These are phyloP conservation scores for Rutstroemia sp. DNA, from an alignment of 2,329 filamentous ascomycete species.

Conservation along the genomic window DNA sequence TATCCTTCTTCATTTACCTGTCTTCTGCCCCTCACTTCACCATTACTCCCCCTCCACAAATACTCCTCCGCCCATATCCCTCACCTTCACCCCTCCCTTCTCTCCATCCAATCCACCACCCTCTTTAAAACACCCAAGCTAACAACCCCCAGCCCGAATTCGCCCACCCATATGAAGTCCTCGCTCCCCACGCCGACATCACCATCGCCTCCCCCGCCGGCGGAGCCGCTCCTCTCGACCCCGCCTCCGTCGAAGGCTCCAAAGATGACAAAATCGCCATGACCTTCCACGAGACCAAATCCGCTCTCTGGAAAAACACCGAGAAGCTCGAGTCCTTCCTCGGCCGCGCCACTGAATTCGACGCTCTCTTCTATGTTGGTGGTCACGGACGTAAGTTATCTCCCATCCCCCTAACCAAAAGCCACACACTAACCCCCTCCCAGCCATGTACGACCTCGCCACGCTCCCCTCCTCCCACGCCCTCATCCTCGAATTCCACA, in stretches of 20 bases:
- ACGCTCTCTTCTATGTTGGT: constrained; percentile 51
- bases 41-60: background rate
- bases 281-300: constrained; percentile 30
- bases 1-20: no score
- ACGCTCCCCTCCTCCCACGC: constrained; percentile 47
- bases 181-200: constrained; percentile 34
- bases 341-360: constrained; percentile 42
- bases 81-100: background rate
- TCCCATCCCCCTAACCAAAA: background rate
- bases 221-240: constrained; percentile 38
- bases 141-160: constrained; percentile 37
- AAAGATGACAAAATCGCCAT: constrained; percentile 33
- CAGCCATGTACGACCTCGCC: constrained; percentile 36
- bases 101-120: background rate
- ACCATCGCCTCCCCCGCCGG: constrained; percentile 39
- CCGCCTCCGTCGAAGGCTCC: constrained; percentile 34
- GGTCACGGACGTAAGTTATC: constrained; percentile 45
- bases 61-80: no score
- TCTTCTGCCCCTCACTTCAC: background rate
- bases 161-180: constrained; percentile 38
- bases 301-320: constrained; percentile 43
- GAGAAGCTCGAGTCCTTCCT: constrained; percentile 40
- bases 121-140: background rate
- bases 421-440: background rate
- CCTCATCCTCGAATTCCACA: constrained; percentile 55